phyloP scores from a whole-genome alignment of 2,329 filamentous ascomycete genomes.

The Alternaria angustiovoidea region DNA sequence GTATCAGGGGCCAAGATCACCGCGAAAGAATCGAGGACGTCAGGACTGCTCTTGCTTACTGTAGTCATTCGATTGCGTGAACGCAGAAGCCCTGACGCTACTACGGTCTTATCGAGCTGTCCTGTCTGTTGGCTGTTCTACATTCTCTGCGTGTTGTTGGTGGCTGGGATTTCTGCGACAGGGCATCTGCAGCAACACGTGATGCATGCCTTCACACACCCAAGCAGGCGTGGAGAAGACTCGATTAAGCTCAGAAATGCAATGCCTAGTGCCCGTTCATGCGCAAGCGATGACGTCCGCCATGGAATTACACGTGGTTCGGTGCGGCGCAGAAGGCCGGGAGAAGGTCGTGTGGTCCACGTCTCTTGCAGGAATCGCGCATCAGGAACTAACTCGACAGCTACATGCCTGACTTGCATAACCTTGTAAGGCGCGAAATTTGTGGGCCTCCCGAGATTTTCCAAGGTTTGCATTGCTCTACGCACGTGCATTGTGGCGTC shows the following conservation, averaged over 20 bases:
- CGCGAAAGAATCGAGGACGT: background rate
- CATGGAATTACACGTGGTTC: slow-evolving; percentile 8
- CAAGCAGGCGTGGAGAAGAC: background rate
- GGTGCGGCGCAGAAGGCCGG: slow-evolving; percentile 13
- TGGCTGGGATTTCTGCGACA: background rate
- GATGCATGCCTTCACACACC: slow-evolving; percentile 10
- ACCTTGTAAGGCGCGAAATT: slow-evolving; percentile 9
- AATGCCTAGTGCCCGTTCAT: slow-evolving; percentile 13
- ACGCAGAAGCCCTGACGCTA: background rate
- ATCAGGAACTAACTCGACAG: slow-evolving; percentile 9
- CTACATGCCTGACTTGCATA: slow-evolving; percentile 10
- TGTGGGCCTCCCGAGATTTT: slow-evolving; percentile 14
- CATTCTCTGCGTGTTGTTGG: background rate
- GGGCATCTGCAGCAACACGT: slow-evolving; percentile 6
- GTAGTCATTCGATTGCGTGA: background rate
- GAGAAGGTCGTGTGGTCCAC: slow-evolving; percentile 6
- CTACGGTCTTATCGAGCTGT: background rate
- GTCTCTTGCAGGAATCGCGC: slow-evolving; percentile 7
- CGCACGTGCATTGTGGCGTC: slow-evolving; percentile 20
- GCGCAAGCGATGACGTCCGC: slow-evolving; percentile 9
- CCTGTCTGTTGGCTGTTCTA: background rate
- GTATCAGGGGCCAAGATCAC: background rate
- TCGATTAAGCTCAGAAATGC: background rate
- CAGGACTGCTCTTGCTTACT: background rate
- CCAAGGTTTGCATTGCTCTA: slow-evolving; percentile 10